These are phyloP conservation scores for Petunia axillaris DNA, from an alignment of 257 asterid genomes.

Conservation along the genomic window DNA sequence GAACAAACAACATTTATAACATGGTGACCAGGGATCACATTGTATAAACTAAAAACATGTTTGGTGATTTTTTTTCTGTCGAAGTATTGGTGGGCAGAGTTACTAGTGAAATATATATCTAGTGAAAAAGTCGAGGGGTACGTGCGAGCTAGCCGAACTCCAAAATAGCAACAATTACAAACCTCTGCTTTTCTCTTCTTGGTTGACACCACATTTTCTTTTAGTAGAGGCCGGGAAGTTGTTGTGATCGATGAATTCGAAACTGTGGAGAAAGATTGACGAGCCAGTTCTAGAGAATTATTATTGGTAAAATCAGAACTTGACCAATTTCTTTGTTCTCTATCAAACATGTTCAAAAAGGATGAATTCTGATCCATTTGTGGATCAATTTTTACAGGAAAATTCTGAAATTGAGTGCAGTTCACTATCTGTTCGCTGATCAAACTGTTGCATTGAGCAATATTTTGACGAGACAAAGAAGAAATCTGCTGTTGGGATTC, in stretches of 20 bases:
- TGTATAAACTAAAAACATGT: neutral
- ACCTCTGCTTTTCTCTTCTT: slow-evolving; percentile 73
- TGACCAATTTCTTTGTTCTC: slow-evolving; percentile 24
- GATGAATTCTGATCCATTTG: neutral
- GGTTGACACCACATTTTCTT: neutral
- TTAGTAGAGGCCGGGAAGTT: slow-evolving; percentile 16
- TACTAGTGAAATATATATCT: neutral
- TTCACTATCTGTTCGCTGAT: slow-evolving; percentile 22
- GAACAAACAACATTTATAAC: neutral
- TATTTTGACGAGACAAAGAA: slow-evolving; percentile 29
- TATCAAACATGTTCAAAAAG: slow-evolving; percentile 13
- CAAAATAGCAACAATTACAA: neutral
- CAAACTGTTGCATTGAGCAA: neutral
- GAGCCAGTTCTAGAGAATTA: slow-evolving; percentile 17
- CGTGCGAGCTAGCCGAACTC: neutral
- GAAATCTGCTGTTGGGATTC: neutral
- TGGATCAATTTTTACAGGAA: neutral
- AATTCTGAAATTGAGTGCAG: neutral
- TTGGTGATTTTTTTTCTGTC: neutral
- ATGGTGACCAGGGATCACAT: neutral
- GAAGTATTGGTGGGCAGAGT: neutral
- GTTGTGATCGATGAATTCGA: slow-evolving; percentile 32
- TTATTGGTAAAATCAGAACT: slow-evolving; percentile 29
- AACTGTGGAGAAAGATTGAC: slow-evolving; percentile 27
- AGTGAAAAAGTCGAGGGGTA: no score